Base-by-base conservation (phyloP, 1,139 yeast genomes). In the Komagataea norvegica region DNA sequence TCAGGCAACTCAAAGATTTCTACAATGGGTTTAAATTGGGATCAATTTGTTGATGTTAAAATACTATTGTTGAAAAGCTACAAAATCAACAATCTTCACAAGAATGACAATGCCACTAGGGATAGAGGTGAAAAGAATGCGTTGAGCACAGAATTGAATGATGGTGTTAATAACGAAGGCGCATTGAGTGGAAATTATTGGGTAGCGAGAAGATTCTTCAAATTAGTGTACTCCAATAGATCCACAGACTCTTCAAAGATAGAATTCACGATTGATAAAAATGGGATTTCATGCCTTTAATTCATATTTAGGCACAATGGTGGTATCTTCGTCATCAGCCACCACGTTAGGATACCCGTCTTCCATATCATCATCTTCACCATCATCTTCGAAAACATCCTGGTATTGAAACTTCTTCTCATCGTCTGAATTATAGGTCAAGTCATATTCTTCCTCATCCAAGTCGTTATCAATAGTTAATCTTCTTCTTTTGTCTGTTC, bases 391-490 rank as follows among this genome's bases (percentile, higher is more conserved):
- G 29, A 42, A 54, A 25, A 51, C 45, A 21, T 40, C 43, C 33
- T 49, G 32, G 54, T 58, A 31, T 57, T 60, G 42, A 36, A 44
- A 25, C 40, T 43, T 31, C 25, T 46, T 46, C 14, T 47, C 51
- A 33, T 61, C 65, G 37, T 62, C 67, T 10, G 57, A 60, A 20
- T 57, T 54, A 39, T 58, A 59, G 7, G 66, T 68, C 47, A 72
- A 55, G 44, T 68, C 77, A 52, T 74, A 70, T 49, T 71, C 76
- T 35, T 70, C 76, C 34, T 70, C 73, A 38, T 62, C 68, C 37
- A 60, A 56, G 31, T 66, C 70, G 23, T 61, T 62, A 22, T 57
- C 63, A 31, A 57, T 57, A 1, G 57, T 61, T 45, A 51, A 48
- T 46, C 51, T 55, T 54, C 53, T 58, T 43, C 36, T 33, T 17